Conservation (phyloP, 345 rosid species). For the Aurinia saxatilis region DNA sequence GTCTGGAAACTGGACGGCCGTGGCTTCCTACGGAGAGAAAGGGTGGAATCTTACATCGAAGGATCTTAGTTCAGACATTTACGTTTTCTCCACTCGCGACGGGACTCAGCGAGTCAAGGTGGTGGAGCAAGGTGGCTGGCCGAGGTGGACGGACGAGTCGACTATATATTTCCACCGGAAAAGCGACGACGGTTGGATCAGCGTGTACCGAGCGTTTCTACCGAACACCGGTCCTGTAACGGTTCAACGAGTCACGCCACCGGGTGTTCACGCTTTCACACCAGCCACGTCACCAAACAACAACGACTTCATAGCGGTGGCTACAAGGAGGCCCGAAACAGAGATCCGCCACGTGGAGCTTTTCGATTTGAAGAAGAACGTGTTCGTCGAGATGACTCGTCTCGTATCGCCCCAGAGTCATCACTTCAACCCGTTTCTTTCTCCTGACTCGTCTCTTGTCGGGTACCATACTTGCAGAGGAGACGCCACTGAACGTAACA, state of each 20-base stretch:
- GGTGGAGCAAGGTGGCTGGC: slow-evolving; percentile 83
- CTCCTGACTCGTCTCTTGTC: slow-evolving; percentile 65
- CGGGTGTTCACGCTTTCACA: slow-evolving; percentile 80
- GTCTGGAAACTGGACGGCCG: slow-evolving; percentile 64
- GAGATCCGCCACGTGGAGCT: slow-evolving; percentile 69
- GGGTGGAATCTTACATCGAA: slow-evolving; percentile 62
- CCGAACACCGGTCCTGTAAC: slow-evolving; percentile 41
- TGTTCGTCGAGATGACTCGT: slow-evolving; percentile 64
- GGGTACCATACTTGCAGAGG: slow-evolving; percentile 89
- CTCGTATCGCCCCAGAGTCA: slow-evolving; percentile 59
- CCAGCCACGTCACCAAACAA: slow-evolving; percentile 85
- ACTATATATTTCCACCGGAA: slow-evolving; percentile 66
- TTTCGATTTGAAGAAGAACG: slow-evolving; percentile 42
- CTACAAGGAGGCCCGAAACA: slow-evolving; percentile 57
- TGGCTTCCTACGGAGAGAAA: slow-evolving; percentile 61
- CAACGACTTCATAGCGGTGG: slow-evolving; percentile 54
- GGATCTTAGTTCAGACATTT: slow-evolving; percentile 66
- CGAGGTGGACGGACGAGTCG: slow-evolving; percentile 69
- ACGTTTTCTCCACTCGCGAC: slow-evolving; percentile 65
- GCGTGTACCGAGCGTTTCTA: slow-evolving; percentile 54
- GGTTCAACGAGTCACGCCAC: slow-evolving; percentile 62
- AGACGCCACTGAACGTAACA: slow-evolving; percentile 25
- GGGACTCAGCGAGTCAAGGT: slow-evolving; percentile 68
- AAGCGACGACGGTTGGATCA: slow-evolving; percentile 66
- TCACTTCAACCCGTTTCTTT: slow-evolving; percentile 78